A percentile compares a stretch with the other conserved stretches of the same genome.
Evolutionary conservation across 1,284 basidiomycete species (phyloP).

Genomic region (Limonomyces culmigenus): DNA sequence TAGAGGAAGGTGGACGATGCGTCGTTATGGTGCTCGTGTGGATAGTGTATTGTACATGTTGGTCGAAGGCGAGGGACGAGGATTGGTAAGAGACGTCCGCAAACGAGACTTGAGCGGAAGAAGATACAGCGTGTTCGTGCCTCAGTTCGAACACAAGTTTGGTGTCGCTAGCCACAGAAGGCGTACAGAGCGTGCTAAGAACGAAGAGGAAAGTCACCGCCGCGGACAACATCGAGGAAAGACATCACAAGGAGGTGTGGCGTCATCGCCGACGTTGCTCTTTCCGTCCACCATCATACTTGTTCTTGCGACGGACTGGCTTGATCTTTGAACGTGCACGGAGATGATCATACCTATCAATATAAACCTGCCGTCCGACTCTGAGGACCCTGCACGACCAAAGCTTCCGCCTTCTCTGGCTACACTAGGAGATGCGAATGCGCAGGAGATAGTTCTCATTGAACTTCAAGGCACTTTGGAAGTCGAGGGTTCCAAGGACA

Average conservation of each 20-base stretch:
- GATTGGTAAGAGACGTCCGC: conserved; percentile 21
- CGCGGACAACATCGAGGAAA: not conserved
- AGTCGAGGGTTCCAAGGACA: conserved; percentile 37
- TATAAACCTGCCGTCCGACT: conserved; percentile 11
- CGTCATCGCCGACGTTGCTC: not conserved
- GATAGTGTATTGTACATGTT: conserved; percentile 2
- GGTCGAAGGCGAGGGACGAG: conserved; percentile 9
- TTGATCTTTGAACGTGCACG: too few relatives aligned
- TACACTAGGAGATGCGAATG: conserved; percentile 37
- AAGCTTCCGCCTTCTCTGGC: conserved; percentile 43
- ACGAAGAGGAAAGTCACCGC: not conserved
- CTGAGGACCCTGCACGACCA: conserved; percentile 9
- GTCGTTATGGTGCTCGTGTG: not conserved
- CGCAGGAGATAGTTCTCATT: conserved; percentile 42
- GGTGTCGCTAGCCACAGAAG: not conserved
- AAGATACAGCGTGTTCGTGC: conserved; percentile 45
- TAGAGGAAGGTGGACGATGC: conserved; percentile 7
- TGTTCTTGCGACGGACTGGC: not conserved
- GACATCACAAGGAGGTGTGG: not conserved
- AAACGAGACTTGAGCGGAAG: conserved; percentile 38
- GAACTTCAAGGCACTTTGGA: conserved; percentile 63
- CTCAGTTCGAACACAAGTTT: conserved; percentile 37
- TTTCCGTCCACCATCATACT: not conserved
- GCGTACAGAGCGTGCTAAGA: not conserved
- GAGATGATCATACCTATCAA: conserved; percentile 19